Evolutionary conservation across 2,329 filamentous ascomycete genomes (phyloP), one percentile per base, ranked within the genome.

Genomic region (Calonectria fujianensis): DNA sequence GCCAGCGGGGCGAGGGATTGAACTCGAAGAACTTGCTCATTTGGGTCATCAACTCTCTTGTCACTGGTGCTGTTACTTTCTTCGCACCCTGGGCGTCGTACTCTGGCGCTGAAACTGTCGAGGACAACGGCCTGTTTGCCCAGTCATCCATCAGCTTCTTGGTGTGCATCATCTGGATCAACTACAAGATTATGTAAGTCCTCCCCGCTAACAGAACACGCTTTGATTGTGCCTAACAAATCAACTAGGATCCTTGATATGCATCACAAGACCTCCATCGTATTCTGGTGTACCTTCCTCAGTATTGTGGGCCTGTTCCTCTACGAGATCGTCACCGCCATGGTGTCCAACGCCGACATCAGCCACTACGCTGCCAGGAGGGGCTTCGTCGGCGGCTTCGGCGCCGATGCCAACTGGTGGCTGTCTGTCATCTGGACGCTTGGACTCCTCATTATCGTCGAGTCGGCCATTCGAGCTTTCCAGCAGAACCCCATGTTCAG

Each of bases 1-100:
- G 96, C 6, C 95, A 97, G 85, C 90, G 90, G 24, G 90, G 90
- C 74, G 86, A 85, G 76, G 95, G 94, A 0, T 93, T 98, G 83
- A 96, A 96, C 81, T 89, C 95, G 75, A 88, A 87, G 59, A 89
- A 94, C 74, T 98, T 96, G 80, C 80, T 93, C 0, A 90, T 90
- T 10, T 98, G 96, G 96, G 95, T 96, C 85, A 89, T 94, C 48
- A 92, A 94, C 79, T 95, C 91, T 0, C 92, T 92, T 0, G 88
- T 90, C 7, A 93, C 97, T 84, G 94, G 95, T 10, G 90, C 95
- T 76, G 86, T 96, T 57, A 41, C 89, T 94, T 11, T 97, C 91
- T 88, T 96, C 94, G 82, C 90, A 90, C 54, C 85, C 20, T 91
- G 89, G 89, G 87, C 87, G 0, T 86, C 87, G 3, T 89, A 90